Base-by-base conservation (phyloP, 1,284 basidiomycete genomes). In the Ceratobasidium papillatum region DNA sequence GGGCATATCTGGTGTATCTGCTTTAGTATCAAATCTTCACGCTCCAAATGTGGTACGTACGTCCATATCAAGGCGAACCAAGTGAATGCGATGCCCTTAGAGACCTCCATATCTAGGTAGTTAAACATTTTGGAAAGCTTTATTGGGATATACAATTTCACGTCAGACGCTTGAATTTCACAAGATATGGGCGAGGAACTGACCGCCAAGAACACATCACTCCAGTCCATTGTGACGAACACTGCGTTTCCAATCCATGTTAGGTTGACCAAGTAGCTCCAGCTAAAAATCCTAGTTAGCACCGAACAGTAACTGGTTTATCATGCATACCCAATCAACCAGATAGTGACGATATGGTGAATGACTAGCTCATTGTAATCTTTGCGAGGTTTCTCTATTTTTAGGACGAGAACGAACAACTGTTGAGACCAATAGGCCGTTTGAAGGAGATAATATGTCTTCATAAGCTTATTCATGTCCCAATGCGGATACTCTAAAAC, bases 151-250 rank as follows among this genome's bases (percentile, higher is more conserved):
- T 30, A 77, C 73, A 22, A 68, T 38, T 47, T 17, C 3, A 11
- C 30, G 22, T 36, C 22, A 47, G 62, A 4, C 36, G 43, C 7
- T 27, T 36, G 52, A 56, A 30, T n/a, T 12, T 45, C 36, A 84
- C 7, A 34, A 22, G 30, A 14, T 14, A 27, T 41, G 19, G 8
- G 2, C 17, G 19, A 25, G 8, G 17, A n/a, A 41, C 91, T 78
- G 77, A 95, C 94, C 27, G 92, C 94, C 25, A 99, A 87, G 84
- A 93, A 94, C 27, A 89, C 84, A 81, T 99, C 97, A 1, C 96
- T 95, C 41, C 97, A 87, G 84, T 99, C 97, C 97, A 99, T 99
- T 81, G 95, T 97, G 80, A 97, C 87, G 80, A 94, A 99, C 32
- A 99, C 89, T 1, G 95, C 93, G 77, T 75, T 75, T 14, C 97